Evolutionary conservation across 371 early-diverging fungal genomes (phyloP), one percentile per base, ranked within the genome.

Genomic region (Mycotypha africana): DNA sequence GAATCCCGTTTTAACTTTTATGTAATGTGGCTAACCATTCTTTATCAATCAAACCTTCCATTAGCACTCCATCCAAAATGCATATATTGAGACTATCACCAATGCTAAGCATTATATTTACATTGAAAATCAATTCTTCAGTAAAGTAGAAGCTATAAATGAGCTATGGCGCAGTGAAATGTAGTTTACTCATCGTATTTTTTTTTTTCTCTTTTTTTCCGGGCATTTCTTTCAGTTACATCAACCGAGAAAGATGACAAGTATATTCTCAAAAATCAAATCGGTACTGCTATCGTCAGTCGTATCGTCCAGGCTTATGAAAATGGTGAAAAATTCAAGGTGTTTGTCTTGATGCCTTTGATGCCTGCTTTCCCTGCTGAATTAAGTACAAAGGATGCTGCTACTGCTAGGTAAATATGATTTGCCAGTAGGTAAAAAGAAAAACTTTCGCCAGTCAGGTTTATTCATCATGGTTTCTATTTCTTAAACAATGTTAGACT

Each of bases 111-210:
- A 91, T 51, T 93, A 82, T 62, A 75, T 97, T 33, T 95, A 97
- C 61, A 95, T 97, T 53, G 95, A 97, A 59, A 95, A 97, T 58
- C 96, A 97, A 66, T 95, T 95, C 69, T 96, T 96, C 60, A 86
- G 88, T 80, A 75, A 76, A 70, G 49, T 28, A 28, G 28, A 28
- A 28, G 11, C 5, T 8, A 28, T 8, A 11, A 28, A 28, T 28
- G 11, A 11, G 28, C 28, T 8, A 28, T 28, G 28, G 8, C 11
- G n/a, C n/a, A n/a, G n/a, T n/a, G n/a, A n/a, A n/a, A n/a, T n/a
- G n/a, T n/a, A n/a, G n/a, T n/a, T n/a, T n/a, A n/a, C n/a, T n/a
- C 38, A 37, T 14, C 9, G 16, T 31, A 4, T 32, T 32, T 46
- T 33, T 60, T 62, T 49, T 24, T n/a, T n/a, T n/a, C n/a, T n/a